A percentile compares a stretch with the other conserved stretches of the same genome.
phyloP scores from a whole-genome alignment of 495 filamentous ascomycete species.

The Tuber aestivum region DNA sequence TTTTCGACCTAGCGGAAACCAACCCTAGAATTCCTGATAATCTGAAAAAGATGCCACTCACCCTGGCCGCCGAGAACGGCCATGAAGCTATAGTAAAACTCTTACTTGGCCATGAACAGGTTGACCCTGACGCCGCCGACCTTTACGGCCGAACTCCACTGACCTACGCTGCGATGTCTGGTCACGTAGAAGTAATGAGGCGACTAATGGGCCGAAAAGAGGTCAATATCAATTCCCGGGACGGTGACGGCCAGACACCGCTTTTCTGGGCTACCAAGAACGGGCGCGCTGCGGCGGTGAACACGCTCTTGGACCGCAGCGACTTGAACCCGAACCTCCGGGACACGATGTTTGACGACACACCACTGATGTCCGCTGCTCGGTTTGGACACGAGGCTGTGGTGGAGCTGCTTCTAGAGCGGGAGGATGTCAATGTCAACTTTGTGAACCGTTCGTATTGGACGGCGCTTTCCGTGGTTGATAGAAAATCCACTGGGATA shows the following conservation, averaged over 20 bases:
- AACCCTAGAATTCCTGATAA: not conserved
- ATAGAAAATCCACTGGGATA: not conserved
- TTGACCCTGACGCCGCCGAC: not conserved
- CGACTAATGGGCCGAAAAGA: not conserved
- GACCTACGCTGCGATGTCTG: not conserved
- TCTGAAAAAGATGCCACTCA: not conserved
- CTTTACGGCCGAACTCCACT: not conserved
- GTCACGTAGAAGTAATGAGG: not conserved
- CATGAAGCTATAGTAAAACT: not conserved
- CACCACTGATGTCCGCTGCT: not conserved
- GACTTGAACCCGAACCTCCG: not conserved
- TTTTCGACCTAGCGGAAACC: constrained; percentile 2
- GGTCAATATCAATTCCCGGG: not conserved
- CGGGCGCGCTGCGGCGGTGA: not conserved
- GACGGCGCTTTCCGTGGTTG: not conserved
- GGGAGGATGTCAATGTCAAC: not conserved
- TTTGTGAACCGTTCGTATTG: not conserved
- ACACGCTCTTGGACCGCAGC: not conserved
- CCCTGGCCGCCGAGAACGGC: not conserved
- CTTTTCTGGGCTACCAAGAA: not conserved
- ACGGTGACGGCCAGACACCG: not conserved
- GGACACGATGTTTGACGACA: not conserved
- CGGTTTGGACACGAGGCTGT: not conserved
- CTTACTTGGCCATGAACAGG: not conserved
- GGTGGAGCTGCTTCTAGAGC: not conserved